A percentile compares a stretch with the other conserved stretches of the same genome.
Conservation (phyloP, 2,329 filamentous ascomycete species). For the Tolypocladium capitatum region DNA sequence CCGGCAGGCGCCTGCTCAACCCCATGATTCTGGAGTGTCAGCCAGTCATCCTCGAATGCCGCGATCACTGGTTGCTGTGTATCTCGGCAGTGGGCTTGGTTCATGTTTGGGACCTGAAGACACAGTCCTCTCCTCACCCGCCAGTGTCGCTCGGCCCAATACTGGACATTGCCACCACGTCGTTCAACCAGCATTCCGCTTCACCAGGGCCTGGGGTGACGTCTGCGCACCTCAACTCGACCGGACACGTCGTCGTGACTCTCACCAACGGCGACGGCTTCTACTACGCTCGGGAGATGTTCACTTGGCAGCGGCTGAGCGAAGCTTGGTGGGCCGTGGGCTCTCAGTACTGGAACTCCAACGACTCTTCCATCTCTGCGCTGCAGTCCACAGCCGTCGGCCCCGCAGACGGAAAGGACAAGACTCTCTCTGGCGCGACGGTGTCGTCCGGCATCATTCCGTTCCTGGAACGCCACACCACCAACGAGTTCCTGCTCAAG, state of each 20-base stretch:
- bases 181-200: slow-evolving; percentile 60
- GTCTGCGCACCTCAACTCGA: slow-evolving; percentile 80
- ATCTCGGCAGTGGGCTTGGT: slow-evolving; percentile 80
- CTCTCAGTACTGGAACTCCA: slow-evolving; percentile 98
- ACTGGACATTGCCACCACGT: slow-evolving; percentile 72
- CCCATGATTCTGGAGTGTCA: slow-evolving; percentile 82
- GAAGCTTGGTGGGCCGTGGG: slow-evolving; percentile 98
- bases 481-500: slow-evolving; percentile 80
- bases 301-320: slow-evolving; percentile 86
- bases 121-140: slow-evolving; percentile 71
- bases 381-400: slow-evolving; percentile 60
- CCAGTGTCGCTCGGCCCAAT: slow-evolving; percentile 81
- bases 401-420: slow-evolving; percentile 30
- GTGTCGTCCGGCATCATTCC: slow-evolving; percentile 89
- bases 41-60: slow-evolving; percentile 83
- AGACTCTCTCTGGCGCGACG: slow-evolving; percentile 34
- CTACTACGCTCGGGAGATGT: slow-evolving; percentile 75
- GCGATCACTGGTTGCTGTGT: slow-evolving; percentile 78
- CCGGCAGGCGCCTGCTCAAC: slow-evolving; percentile 73
- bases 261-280: slow-evolving; percentile 92
- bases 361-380: slow-evolving; percentile 76
- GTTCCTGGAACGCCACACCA: slow-evolving; percentile 85
- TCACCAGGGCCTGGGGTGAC: slow-evolving; percentile 75
- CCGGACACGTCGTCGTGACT: slow-evolving; percentile 75
- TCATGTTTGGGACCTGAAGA: slow-evolving; percentile 86